Conservation (phyloP, 306 rosid genomes). For the Malus sieversii region DNA sequence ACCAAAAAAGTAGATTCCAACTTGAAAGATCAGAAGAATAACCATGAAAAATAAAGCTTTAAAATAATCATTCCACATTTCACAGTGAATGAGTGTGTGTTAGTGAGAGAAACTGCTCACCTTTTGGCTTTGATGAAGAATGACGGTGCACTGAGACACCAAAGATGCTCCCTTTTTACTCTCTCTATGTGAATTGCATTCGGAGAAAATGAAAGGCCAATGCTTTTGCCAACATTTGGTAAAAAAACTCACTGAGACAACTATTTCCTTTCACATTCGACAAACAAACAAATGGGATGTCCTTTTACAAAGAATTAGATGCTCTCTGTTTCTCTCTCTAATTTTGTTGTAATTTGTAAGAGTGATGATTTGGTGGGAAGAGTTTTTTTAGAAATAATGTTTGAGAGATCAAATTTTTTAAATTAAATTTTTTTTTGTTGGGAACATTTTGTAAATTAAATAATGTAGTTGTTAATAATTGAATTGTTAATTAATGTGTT, state of each 20-base stretch:
- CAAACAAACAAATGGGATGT: slow-evolving; percentile 28
- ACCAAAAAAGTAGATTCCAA: slow-evolving; percentile 22
- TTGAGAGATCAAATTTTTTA: no score
- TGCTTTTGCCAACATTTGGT: background rate
- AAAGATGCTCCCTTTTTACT: slow-evolving; percentile 16
- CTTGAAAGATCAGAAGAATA: slow-evolving; percentile 14
- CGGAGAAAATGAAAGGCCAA: slow-evolving; percentile 1
- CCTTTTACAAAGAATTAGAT: slow-evolving; percentile 46
- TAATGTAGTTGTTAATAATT: accelerated
- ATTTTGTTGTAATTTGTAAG: background rate
- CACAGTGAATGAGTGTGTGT: background rate
- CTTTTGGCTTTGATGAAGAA: slow-evolving; percentile 19
- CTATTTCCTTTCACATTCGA: slow-evolving; percentile 2
- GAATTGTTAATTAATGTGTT: no score
- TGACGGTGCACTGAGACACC: slow-evolving; percentile 6
- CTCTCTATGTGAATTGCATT: slow-evolving; percentile 5
- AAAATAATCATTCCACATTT: background rate
- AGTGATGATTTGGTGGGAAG: background rate
- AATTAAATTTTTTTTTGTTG: no score
- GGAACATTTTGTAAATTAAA: no score
- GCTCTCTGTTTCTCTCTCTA: slow-evolving; percentile 1
- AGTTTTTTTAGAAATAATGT: no score
- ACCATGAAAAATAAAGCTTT: slow-evolving; percentile 22
- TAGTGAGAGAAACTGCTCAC: slow-evolving; percentile 10
- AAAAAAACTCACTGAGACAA: slow-evolving; percentile 9